Conservation (phyloP, 495 filamentous ascomycete genomes). For the Echria macrotheca region DNA sequence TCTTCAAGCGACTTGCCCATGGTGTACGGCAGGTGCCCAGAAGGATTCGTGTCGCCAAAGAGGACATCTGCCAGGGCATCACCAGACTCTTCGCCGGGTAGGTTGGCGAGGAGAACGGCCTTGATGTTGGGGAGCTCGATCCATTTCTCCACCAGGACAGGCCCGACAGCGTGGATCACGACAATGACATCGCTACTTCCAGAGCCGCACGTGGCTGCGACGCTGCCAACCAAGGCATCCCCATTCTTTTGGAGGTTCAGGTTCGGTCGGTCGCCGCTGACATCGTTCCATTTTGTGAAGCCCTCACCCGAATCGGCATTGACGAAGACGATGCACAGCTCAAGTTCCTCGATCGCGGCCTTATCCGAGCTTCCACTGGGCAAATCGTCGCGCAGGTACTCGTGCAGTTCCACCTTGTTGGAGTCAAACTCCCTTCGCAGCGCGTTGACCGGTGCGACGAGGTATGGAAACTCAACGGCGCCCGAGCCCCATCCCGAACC, state of each 20-base stretch:
- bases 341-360: constrained; percentile 42
- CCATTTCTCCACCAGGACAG: constrained; percentile 80
- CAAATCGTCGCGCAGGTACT: constrained; percentile 54
- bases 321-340: constrained; percentile 64
- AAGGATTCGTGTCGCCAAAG: constrained; percentile 80
- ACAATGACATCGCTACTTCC: constrained; percentile 67
- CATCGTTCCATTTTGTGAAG: constrained; percentile 55
- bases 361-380: constrained; percentile 20
- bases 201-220: constrained; percentile 63
- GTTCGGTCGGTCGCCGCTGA: constrained; percentile 79
- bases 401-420: constrained; percentile 53
- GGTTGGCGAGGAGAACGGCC: constrained; percentile 76
- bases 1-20: constrained; percentile 75
- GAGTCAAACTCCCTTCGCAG: constrained; percentile 56
- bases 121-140: constrained; percentile 74
- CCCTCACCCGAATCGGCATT: constrained; percentile 61
- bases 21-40: constrained; percentile 84
- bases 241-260: constrained; percentile 73
- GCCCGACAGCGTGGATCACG: constrained; percentile 86
- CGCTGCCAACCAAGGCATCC: constrained; percentile 63
- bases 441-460: constrained; percentile 65
- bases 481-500: constrained; percentile 88
- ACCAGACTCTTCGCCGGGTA: constrained; percentile 88
- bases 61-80: constrained; percentile 79
- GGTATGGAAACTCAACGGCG: constrained; percentile 79